Conservation (phyloP, 2,329 filamentous ascomycete genomes). For the Fusarium mexicanum region DNA sequence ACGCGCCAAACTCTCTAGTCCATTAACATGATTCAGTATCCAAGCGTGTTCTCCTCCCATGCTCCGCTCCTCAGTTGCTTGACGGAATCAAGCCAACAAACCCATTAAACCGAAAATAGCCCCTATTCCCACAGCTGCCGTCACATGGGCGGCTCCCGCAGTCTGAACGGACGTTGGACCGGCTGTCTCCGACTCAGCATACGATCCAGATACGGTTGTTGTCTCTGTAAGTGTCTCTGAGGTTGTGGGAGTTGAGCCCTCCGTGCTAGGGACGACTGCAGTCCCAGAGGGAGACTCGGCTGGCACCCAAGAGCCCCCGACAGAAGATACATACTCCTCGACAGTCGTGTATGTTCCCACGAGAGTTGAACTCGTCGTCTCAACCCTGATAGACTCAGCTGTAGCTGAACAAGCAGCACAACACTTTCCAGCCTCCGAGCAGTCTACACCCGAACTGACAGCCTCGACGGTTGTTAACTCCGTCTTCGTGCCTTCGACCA, state of each 20-base stretch:
- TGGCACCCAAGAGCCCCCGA: conserved; percentile 17
- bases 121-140: conserved; percentile 37
- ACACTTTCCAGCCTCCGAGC: conserved; percentile 26
- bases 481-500: conserved; percentile 30
- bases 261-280: neutral
- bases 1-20: conserved; percentile 9
- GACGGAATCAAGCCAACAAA: conserved; percentile 33
- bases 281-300: conserved; percentile 4
- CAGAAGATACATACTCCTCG: conserved; percentile 22
- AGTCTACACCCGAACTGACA: conserved; percentile 30
- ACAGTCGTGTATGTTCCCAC: conserved; percentile 15
- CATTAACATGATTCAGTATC: conserved; percentile 19
- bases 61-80: neutral
- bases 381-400: neutral
- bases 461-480: conserved; percentile 35
- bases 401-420: conserved; percentile 28
- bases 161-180: conserved; percentile 32
- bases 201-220: neutral
- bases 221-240: conserved; percentile 4
- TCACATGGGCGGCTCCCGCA: conserved; percentile 35
- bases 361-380: conserved; percentile 2
- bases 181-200: conserved; percentile 11
- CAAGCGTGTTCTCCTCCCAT: neutral
- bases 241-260: neutral
- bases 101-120: conserved; percentile 38